Base-by-base conservation (phyloP, 2,329 filamentous ascomycete species). In the Penicillium sp. region DNA sequence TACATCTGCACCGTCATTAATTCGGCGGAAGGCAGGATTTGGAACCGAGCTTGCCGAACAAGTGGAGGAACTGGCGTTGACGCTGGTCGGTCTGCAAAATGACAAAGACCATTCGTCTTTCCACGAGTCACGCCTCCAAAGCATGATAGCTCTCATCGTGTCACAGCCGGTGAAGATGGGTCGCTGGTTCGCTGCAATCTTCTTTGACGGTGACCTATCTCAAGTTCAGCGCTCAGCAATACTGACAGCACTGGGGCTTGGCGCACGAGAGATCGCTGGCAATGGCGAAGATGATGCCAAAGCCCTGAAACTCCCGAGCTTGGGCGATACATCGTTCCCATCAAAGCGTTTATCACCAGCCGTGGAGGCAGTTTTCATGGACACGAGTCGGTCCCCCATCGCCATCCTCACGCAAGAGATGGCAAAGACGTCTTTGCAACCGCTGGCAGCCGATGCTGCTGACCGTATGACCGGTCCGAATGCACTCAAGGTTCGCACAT, bases 181-280 rank as follows among this genome's bases (percentile, higher is more conserved):
- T 0, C 86, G 82, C 11, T 94, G 88, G 85, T 88, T 94, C 49
- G 83, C 86, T 3, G 82, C 84, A 48, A 85, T 86, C 0, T 94
- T 93, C 64, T 97, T 96, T 64, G 85, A 89, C 37, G 90, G 90
- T 12, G 93, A 98, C 64, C 90, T 93, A 67, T 95, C 90, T 0
- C 74, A 97, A 34, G 81, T 84, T 0, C 91, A 97, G 65, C 80
- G 93, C 35, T 87, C 86, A 6, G 82, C 86, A 0, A 78, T 97
- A 34, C 82, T 98, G 45, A 85, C 88, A 18, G 84, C 88, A 0
- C 73, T 98, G 4, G 91, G 90, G 0, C 73, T 98, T 0, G 82
- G 86, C 28, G 88, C 88, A 2, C 81, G 91, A 49, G 90, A 97
- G 67, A 70, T 98, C 8, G 88, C 89, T 1, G 90, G 93, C 0